Evolutionary conservation across 2,329 filamentous ascomycete species (phyloP), one percentile per base, ranked within the genome.

Genomic region (Chrysosporium keratinophilum): DNA sequence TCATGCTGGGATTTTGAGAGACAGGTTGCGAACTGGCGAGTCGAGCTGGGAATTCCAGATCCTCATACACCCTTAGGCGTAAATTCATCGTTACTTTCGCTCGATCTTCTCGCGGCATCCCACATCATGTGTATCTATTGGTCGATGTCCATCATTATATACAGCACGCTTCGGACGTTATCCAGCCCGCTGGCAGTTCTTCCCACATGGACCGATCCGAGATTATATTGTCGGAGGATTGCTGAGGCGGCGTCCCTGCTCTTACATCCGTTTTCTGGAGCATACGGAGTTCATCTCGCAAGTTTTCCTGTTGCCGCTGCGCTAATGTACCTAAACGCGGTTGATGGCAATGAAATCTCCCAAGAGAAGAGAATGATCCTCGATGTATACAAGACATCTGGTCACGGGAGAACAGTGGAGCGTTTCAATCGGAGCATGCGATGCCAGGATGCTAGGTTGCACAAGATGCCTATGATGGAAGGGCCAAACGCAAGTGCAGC

Each of bases 121-220:
- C 50, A 52, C 42, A 46, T 52, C 50, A 52, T 52, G 42, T 52
- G 50, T 40, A 28, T 52, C 14, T 46, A 52, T 42, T 52, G 50
- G 50, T 35, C 50, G 20, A 17, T 46, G 15, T 46, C 41, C 50
- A 47, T 46, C 50, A 39, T 52, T 52, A 2, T 52, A 39, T 52
- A 52, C 50, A 52, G 42, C 42, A 45, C 50, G 28, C 41, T 52
- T 37, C 41, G 14, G 40, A 52, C 39, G 20, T n/a, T 52, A 23
- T 52, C 50, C 17, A 37, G 17, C 23, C 31, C 50, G 2, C 33
- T 15, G 17, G 19, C 34, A 46, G 12, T 39, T 39, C 42, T 52
- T 12, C 50, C 50, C 28, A 15, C 50, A 14, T 42, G 31, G 9
- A 46, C 50, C 2, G 40, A 52, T 44, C 50, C 50, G 14, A 52